These are phyloP conservation scores for Ophiostoma quercus DNA, from an alignment of 2,329 filamentous ascomycete species.

Conservation along the genomic window DNA sequence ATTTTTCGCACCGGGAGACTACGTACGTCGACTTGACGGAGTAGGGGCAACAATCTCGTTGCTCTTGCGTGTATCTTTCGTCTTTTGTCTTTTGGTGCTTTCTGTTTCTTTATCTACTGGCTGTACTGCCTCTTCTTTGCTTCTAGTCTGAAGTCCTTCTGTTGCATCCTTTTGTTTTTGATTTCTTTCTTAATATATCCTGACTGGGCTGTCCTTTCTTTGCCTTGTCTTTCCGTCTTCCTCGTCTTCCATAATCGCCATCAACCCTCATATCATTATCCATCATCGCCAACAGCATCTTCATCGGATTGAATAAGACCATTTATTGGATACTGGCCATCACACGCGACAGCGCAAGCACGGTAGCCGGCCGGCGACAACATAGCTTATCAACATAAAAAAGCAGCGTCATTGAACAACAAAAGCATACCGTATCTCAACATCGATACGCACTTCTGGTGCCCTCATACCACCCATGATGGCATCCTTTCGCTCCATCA, in stretches of 20 bases:
- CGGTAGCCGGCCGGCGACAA: background rate
- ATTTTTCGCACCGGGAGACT: conserved; percentile 10
- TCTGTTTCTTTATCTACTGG: conserved; percentile 1
- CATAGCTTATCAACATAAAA: background rate
- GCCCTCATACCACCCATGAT: conserved; percentile 14
- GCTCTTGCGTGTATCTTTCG: background rate
- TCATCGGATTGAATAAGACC: background rate
- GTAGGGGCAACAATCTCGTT: background rate
- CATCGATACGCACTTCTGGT: background rate
- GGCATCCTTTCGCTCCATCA: conserved; percentile 12
- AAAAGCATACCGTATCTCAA: background rate
- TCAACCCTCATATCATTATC: background rate
- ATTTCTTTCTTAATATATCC: background rate
- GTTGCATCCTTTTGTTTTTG: background rate
- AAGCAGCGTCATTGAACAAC: background rate
- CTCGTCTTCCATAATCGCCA: background rate
- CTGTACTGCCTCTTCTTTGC: background rate
- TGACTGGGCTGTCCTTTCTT: background rate
- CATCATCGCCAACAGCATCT: too few species aligned
- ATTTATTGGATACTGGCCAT: background rate
- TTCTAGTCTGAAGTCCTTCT: background rate
- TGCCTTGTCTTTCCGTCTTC: background rate
- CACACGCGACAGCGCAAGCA: background rate
- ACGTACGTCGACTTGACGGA: background rate
- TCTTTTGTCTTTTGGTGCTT: background rate